These are phyloP conservation scores for Geotrichum carabidarum DNA, from an alignment of 1,139 yeast species.

Conservation along the genomic window DNA sequence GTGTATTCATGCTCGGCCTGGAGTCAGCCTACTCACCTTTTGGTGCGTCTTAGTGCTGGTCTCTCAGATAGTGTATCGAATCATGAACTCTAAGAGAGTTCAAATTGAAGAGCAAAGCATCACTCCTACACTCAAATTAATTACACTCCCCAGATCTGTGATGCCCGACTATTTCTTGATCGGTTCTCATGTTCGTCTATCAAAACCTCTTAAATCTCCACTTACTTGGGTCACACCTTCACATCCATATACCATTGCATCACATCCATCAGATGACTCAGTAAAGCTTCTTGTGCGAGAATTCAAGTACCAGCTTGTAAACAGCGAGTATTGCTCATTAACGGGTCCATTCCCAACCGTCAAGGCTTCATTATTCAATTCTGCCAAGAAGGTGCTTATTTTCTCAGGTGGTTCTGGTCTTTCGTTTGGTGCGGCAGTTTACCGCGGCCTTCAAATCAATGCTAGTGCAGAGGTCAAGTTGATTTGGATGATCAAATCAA, in stretches of 20 bases:
- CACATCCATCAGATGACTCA: slow-evolving; percentile 49
- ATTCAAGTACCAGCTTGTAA: slow-evolving; percentile 32
- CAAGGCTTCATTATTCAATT: slow-evolving; percentile 33
- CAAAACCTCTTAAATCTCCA: slow-evolving; percentile 28
- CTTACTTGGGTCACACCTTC: slow-evolving; percentile 48
- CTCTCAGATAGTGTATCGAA: slow-evolving; percentile 40
- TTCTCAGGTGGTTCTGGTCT: slow-evolving; percentile 87
- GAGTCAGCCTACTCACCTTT: slow-evolving; percentile 48
- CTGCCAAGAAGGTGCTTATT: slow-evolving; percentile 52
- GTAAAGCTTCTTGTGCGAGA: slow-evolving; percentile 45
- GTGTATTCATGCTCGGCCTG: slow-evolving; percentile 76
- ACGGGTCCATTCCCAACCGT: slow-evolving; percentile 36
- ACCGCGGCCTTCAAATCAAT: slow-evolving; percentile 23
- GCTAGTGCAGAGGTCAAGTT: slow-evolving; percentile 28
- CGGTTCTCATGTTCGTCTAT: slow-evolving; percentile 48
- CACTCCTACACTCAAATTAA: slow-evolving; percentile 33
- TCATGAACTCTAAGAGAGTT: slow-evolving; percentile 33
- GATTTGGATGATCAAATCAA: slow-evolving; percentile 52
- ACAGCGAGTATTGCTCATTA: slow-evolving; percentile 30
- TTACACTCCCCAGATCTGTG: slow-evolving; percentile 36
- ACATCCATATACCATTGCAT: slow-evolving; percentile 82
- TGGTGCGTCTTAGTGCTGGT: slow-evolving; percentile 47
- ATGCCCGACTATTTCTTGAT: slow-evolving; percentile 36
- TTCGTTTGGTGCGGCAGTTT: slow-evolving; percentile 61
- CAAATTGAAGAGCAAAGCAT: slow-evolving; percentile 28